phyloP scores from a whole-genome alignment of 768 basidiomycete genomes.

The Mycena latifolia region DNA sequence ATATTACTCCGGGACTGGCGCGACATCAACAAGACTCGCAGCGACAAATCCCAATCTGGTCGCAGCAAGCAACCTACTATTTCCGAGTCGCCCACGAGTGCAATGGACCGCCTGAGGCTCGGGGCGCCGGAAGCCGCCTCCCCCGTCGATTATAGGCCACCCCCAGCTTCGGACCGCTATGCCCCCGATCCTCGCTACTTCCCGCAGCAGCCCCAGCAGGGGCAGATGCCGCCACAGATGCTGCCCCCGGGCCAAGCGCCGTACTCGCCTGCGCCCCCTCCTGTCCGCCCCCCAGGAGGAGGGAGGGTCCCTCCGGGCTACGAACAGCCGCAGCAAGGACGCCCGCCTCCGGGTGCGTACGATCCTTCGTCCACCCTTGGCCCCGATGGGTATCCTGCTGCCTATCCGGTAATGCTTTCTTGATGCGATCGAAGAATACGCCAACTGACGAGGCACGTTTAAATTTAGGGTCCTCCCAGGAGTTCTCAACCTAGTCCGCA shows the following conservation, averaged over 20 bases:
- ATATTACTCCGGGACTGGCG: conserved; percentile 90
- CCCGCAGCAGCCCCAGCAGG: conserved; percentile 27
- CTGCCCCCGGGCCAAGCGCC: conserved; percentile 43
- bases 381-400: conserved; percentile 46
- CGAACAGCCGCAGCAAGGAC: conserved; percentile 50
- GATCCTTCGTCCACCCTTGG: conserved; percentile 43
- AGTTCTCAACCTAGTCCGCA: conserved; percentile 33
- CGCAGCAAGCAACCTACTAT: conserved; percentile 50
- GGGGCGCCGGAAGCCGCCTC: conserved; percentile 50
- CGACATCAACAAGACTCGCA: conserved; percentile 85
- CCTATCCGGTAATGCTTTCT: conserved; percentile 51
- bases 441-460: conserved; percentile 16
- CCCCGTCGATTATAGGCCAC: conserved; percentile 54
- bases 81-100: conserved; percentile 45
- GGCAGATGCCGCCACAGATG: conserved; percentile 40
- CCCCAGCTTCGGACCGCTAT: conserved; percentile 53
- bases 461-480: conserved; percentile 39
- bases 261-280: conserved; percentile 44
- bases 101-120: conserved; percentile 62
- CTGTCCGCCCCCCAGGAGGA: conserved; percentile 54
- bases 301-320: conserved; percentile 60
- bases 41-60: conserved; percentile 56
- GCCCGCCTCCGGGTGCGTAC: conserved; percentile 47
- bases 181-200: conserved; percentile 57
- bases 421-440: conserved; percentile 28